A percentile compares a stretch with the other conserved stretches of the same genome.
Evolutionary conservation across 148 eudicot species (phyloP).

Genomic region (Dianthus caryophyllus): DNA sequence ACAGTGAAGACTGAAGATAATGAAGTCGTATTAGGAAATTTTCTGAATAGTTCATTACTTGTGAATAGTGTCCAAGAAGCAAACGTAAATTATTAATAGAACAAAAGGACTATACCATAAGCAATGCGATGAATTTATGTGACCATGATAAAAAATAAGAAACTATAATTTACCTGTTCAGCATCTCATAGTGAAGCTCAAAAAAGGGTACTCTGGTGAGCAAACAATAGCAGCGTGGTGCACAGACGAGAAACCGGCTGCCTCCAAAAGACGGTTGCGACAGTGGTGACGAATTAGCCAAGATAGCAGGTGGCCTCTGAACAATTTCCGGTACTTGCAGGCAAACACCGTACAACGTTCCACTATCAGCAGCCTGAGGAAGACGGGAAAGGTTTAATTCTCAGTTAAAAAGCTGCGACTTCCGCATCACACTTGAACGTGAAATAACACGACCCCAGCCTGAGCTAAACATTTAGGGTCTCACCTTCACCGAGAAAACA

Average conservation of each 20-base stretch:
- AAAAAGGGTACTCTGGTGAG: constrained; percentile 92
- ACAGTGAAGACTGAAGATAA: no score
- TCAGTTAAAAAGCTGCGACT: not conserved
- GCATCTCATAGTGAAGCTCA: constrained; percentile 87
- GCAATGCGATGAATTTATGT: not conserved
- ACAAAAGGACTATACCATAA: not conserved
- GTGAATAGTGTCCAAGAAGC: no score
- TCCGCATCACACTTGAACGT: constrained; percentile 1
- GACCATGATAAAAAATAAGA: not conserved
- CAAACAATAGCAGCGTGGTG: constrained; percentile 96
- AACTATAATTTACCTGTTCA: constrained; percentile 55
- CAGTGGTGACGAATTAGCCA: constrained; percentile 49
- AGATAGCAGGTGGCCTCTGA: constrained; percentile 72
- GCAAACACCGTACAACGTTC: constrained; percentile 94
- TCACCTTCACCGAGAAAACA: constrained; percentile 80
- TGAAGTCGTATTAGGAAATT: no score
- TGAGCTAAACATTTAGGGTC: not conserved
- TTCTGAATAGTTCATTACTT: no score
- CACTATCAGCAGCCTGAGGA: constrained; percentile 77
- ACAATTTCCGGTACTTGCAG: constrained; percentile 87
- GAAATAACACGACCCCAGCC: not conserved
- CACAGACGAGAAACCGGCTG: constrained; percentile 74
- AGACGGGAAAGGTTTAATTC: constrained; percentile 14
- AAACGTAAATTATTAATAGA: no score
- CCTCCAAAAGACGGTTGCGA: constrained; percentile 45